Evolutionary conservation across 2,329 filamentous ascomycete genomes (phyloP).

Genomic region (Orbilia oligospora): DNA sequence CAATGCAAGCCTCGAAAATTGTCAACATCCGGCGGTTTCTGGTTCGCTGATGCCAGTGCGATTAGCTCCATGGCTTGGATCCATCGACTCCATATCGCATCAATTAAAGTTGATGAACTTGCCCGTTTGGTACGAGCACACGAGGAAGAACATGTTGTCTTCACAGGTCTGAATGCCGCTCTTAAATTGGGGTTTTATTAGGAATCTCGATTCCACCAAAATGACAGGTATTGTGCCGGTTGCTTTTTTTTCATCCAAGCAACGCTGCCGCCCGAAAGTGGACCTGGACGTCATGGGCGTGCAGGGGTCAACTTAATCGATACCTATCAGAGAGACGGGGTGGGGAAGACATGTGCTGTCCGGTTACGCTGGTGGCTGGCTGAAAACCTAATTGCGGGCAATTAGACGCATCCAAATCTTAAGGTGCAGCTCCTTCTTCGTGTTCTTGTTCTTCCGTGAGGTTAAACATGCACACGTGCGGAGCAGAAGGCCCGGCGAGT

Average conservation of each 20-base stretch:
- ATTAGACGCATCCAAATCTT: slow-evolving; percentile 57
- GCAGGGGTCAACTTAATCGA: slow-evolving; percentile 46
- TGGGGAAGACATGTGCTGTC: slow-evolving; percentile 59
- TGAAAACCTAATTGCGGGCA: slow-evolving; percentile 57
- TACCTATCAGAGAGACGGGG: slow-evolving; percentile 45
- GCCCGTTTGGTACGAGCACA: slow-evolving; percentile 35
- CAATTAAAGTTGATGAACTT: slow-evolving; percentile 27
- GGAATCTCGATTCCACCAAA: slow-evolving; percentile 38
- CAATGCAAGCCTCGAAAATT: slow-evolving; percentile 46
- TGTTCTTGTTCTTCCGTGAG: slow-evolving; percentile 22
- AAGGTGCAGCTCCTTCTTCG: slow-evolving; percentile 33
- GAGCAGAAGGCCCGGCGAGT: slow-evolving; percentile 35
- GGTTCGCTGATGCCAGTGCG: slow-evolving; percentile 50
- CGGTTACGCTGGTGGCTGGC: slow-evolving; percentile 61
- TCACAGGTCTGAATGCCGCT: not conserved
- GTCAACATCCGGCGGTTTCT: slow-evolving; percentile 53
- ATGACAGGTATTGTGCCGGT: slow-evolving; percentile 31
- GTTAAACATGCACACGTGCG: slow-evolving; percentile 32
- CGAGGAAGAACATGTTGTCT: slow-evolving; percentile 6
- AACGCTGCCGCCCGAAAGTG: slow-evolving; percentile 57
- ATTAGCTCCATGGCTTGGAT: slow-evolving; percentile 53
- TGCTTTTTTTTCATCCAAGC: slow-evolving; percentile 57
- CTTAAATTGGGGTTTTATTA: slow-evolving; percentile 19
- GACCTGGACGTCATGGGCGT: slow-evolving; percentile 58
- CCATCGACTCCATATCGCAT: slow-evolving; percentile 35